Base-by-base conservation (phyloP, 2,329 filamentous ascomycete species). In the Diaporthe velutina region DNA sequence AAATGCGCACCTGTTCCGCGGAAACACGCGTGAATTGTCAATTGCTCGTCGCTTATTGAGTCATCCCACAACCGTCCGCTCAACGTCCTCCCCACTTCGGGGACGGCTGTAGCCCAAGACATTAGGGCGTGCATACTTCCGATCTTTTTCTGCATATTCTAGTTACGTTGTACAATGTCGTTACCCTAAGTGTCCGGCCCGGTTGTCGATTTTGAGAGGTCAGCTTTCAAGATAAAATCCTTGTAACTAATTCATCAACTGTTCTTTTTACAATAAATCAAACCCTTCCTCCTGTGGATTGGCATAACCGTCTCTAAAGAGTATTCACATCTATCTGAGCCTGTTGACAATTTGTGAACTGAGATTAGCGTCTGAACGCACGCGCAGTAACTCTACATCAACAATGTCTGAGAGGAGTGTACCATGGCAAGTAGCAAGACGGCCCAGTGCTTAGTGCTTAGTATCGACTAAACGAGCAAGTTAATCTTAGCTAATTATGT, bases 31-130 rank as follows among this genome's bases (percentile, higher is more conserved):
- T 13, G 38, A 66, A 48, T 48, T 66, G 28, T 35, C 60, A 64
- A 48, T 48, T 61, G 40, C 60, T 17, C 17, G 28, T 33, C 19
- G 60, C 60, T 66, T 19, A 66, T 64, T 45, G 60, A 66, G 28
- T 48, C 61, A 67, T 8, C 17, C 19, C 10, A 38, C 10, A 10
- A 19, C 9, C 12, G 60, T 4, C 8, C 28, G n/a, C 4, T 17
- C 40, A 17, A 19, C 42, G 25, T 25, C 35, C 28, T 50, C 60
- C 9, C 42, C 61, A 38, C 45, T 38, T 38, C 22, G 4, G 25
- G n/a, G 25, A 38, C 64, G 28, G 45, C 61, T 67, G 30, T 30
- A 67, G 61, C 42, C 30, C 22, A 67, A 52, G 45, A 67, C 42
- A 50, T 38, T 12, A 35, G 25, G 22, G 61, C 40, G 30, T 52